Conservation (phyloP, 1,139 yeast genomes). For the Sugiyamaella paludigena region DNA sequence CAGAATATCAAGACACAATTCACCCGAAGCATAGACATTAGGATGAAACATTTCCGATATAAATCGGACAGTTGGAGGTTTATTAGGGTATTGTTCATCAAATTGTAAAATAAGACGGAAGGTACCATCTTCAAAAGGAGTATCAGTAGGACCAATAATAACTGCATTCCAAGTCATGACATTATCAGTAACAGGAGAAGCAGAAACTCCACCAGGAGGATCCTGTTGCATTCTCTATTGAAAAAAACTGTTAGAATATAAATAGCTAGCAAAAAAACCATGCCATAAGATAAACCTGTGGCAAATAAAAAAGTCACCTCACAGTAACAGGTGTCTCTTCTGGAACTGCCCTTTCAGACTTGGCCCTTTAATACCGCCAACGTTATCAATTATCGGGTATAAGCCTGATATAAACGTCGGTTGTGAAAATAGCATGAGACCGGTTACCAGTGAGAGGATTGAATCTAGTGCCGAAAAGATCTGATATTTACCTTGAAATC, state of each 20-base stretch:
- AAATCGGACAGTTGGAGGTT: conserved; percentile 91
- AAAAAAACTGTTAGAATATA: conserved; percentile 5
- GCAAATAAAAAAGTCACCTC: background rate
- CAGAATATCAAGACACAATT: conserved; percentile 88
- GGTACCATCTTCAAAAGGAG: conserved; percentile 98
- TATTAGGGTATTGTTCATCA: conserved; percentile 96
- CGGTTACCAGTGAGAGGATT: no score
- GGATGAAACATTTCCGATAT: conserved; percentile 97
- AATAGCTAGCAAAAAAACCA: background rate
- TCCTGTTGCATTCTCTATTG: conserved; percentile 89
- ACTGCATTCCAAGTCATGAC: conserved; percentile 98
- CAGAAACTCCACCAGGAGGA: conserved; percentile 97
- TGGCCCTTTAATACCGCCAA: no score
- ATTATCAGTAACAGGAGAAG: conserved; percentile 94
- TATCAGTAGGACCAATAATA: conserved; percentile 95
- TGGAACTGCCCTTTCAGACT: no score
- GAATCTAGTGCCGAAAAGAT: no score
- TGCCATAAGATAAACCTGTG: background rate
- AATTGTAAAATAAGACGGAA: conserved; percentile 82
- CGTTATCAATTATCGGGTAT: no score
- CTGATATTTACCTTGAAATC: conserved; percentile 87
- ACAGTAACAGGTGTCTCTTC: no score
- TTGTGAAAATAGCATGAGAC: no score
- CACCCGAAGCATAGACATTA: conserved; percentile 93
- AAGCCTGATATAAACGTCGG: no score